Base-by-base conservation (phyloP, 2,329 filamentous ascomycete genomes). In the Penicillium glabrum region DNA sequence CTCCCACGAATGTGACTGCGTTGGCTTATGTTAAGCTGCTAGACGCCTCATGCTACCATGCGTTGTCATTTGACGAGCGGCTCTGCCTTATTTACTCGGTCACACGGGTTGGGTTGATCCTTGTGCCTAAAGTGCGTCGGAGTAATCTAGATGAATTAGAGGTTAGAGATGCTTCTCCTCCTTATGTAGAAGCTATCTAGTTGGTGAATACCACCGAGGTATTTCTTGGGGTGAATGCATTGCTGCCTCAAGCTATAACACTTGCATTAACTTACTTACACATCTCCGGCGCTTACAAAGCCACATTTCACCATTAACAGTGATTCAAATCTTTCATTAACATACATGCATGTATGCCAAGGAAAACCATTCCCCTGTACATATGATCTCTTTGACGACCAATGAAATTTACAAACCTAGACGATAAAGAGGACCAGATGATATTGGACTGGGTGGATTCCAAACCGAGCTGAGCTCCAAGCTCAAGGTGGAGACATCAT, bases 41-140 rank as follows among this genome's bases (percentile, higher is more conserved):
- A 54, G 45, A 31, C 52, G 52, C 52, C 35, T 48, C 33, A 33
- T 31, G 19, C 21, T 33, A 24, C 35, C 27, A 26, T 27, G 21
- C 29, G 35, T 43, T 33, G 49, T 31, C 49, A 51, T 51, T 51
- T 51, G 49, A 44, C 39, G 31, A 61, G 66, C 62, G 58, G 77
- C 79, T 37, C 64, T 63, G 1, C 77, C 77, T 37, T 76, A 44
- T 8, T 57, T 61, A 3, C 73, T 78, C 21, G 21, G 48, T 51
- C 10, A 41, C 48, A 51, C 48, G 5, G 23, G 31, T 11, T 13
- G 33, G 35, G 33, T 33, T 41, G 10, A 35, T 16, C 33, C 24
- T 26, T 24, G 37, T 23, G 39, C 39, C 19, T 10, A 41, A 41
- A 13, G 19, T 41, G 11, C 29, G 6, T 41, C 11, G 19, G 19